phyloP scores from a whole-genome alignment of 345 rosid species.

The Capsella bursapastoris region DNA sequence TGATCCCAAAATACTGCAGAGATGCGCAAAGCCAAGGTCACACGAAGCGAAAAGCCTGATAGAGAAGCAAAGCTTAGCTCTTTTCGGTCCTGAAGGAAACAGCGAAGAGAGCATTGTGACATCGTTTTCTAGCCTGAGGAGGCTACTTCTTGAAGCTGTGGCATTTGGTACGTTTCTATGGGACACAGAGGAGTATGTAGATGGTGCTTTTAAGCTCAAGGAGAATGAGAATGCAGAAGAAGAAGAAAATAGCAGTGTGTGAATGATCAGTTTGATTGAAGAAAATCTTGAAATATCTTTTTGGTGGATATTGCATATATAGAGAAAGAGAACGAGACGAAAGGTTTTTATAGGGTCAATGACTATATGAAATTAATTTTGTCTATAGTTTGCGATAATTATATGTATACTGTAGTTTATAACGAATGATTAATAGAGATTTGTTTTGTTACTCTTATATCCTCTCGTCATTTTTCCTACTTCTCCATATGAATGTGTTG shows the following conservation, averaged over 20 bases:
- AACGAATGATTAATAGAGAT: slow-evolving; percentile 3
- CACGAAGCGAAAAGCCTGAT: slow-evolving; percentile 66
- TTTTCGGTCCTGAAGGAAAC: slow-evolving; percentile 58
- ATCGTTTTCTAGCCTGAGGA: slow-evolving; percentile 80
- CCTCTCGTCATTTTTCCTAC: no score
- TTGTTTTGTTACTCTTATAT: no score
- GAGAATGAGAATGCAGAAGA: slow-evolving; percentile 49
- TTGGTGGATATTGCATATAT: slow-evolving; percentile 21
- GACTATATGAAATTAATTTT: neutral
- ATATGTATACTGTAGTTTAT: neutral
- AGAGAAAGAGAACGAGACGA: neutral
- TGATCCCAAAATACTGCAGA: slow-evolving; percentile 66
- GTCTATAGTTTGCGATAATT: slow-evolving; percentile 25
- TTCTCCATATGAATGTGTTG: no score
- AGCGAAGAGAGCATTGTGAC: slow-evolving; percentile 57
- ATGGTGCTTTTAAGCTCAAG: slow-evolving; percentile 64
- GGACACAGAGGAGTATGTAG: slow-evolving; percentile 80
- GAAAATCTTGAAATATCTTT: slow-evolving; percentile 14
- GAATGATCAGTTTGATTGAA: slow-evolving; percentile 22
- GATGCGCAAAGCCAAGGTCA: slow-evolving; percentile 72
- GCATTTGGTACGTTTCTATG: slow-evolving; percentile 92
- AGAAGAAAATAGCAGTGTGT: slow-evolving; percentile 45
- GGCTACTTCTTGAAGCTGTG: slow-evolving; percentile 85
- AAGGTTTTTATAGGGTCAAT: neutral
- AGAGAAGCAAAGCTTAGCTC: slow-evolving; percentile 70